These are phyloP conservation scores for Solanum medicagineum DNA, from an alignment of 257 asterid species.

Conservation along the genomic window DNA sequence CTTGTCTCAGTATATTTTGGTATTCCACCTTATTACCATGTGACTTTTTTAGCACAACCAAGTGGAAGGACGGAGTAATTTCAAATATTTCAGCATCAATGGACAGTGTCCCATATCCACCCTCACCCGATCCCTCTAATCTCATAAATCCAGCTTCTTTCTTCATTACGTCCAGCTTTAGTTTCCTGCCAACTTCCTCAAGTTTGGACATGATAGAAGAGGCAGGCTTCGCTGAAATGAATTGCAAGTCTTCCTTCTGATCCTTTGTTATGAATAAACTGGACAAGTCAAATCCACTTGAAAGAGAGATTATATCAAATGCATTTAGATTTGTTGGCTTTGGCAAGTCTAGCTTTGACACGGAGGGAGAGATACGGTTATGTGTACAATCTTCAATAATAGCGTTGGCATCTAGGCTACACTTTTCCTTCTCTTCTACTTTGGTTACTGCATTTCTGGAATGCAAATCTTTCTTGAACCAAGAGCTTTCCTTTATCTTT, in stretches of 20 bases:
- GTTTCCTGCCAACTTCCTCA: constrained; percentile 31
- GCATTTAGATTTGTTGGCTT: constrained; percentile 48
- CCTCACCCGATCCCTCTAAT: constrained; percentile 20
- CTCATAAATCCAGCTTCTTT: constrained; percentile 22
- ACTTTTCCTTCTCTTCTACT: neutral
- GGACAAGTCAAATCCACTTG: constrained; percentile 69
- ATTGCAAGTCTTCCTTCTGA: constrained; percentile 54
- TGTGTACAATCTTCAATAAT: neutral
- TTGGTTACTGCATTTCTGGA: neutral
- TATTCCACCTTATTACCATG: constrained; percentile 49
- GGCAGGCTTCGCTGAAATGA: constrained; percentile 34
- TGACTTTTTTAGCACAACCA: constrained; percentile 55
- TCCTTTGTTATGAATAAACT: constrained; percentile 56
- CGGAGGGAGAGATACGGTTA: neutral
- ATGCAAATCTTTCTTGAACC: constrained; percentile 50
- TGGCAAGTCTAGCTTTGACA: constrained; percentile 10
- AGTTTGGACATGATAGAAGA: constrained; percentile 36
- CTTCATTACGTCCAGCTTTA: constrained; percentile 24
- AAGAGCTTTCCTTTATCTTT: constrained; percentile 44
- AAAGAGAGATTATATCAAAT: constrained; percentile 73
- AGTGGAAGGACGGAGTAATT: constrained; percentile 38
- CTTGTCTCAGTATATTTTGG: constrained; percentile 27
- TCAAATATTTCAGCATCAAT: constrained; percentile 38
- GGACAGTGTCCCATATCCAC: constrained; percentile 19
- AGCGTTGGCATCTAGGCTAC: neutral